Percentiles rank a stretch among this genome's conserved stretches.
Conservation (phyloP, 164 flowering plant genomes). For the Warburgia ugandensis region DNA sequence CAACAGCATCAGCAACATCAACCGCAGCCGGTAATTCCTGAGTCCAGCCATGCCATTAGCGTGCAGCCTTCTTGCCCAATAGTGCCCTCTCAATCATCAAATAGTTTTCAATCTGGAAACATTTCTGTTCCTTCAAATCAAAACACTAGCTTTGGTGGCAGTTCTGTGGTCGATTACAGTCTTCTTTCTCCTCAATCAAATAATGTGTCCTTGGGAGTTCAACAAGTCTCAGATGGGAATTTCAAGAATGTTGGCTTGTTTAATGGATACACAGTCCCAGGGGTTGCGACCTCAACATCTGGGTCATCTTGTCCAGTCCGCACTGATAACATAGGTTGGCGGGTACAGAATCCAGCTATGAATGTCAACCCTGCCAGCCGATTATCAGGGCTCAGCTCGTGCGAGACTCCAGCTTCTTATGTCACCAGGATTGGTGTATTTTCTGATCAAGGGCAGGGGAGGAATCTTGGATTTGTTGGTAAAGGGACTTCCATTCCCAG, state of each 20-base stretch:
- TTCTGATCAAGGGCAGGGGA: conserved; percentile 33
- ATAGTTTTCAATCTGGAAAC: conserved; percentile 34
- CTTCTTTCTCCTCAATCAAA: conserved; percentile 36
- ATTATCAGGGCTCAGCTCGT: conserved; percentile 24
- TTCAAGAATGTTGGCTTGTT: conserved; percentile 24
- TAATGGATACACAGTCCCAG: conserved; percentile 32
- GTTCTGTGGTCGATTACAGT: conserved; percentile 30
- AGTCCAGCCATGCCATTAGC: conserved; percentile 41
- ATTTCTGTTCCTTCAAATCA: conserved; percentile 39
- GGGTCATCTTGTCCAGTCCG: conserved; percentile 31
- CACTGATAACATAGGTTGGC: conserved; percentile 28
- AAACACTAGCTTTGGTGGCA: conserved; percentile 27
- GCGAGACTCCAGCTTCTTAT: conserved; percentile 29
- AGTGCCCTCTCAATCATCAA: conserved; percentile 43
- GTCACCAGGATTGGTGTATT: conserved; percentile 20
- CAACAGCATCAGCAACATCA: conserved; percentile 28
- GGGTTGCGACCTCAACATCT: conserved; percentile 27
- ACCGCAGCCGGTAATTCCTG: conserved; percentile 29
- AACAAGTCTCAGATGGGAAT: conserved; percentile 28
- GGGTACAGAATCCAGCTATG: conserved; percentile 26
- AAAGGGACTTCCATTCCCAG: conserved; percentile 45
- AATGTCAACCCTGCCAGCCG: conserved; percentile 21
- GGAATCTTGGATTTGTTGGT: conserved; percentile 44
- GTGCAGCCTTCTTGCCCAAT: conserved; percentile 79
- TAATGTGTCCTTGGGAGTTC: conserved; percentile 28